A percentile compares a stretch with the other conserved stretches of the same genome.
Evolutionary conservation across 2,329 filamentous ascomycete species (phyloP).

Genomic region (Pseudophaeomoniella oleicola): DNA sequence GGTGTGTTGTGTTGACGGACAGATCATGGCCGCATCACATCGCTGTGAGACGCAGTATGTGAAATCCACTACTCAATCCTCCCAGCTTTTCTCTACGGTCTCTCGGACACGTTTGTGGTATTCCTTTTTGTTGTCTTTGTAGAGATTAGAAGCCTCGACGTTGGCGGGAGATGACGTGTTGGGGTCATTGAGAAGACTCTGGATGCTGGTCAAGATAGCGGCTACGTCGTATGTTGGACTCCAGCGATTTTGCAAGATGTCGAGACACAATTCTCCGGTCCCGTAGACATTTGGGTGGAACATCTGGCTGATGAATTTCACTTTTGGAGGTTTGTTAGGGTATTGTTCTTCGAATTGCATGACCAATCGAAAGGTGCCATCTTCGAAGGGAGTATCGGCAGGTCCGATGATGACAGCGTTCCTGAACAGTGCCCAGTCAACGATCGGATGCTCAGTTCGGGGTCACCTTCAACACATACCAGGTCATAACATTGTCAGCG

Average conservation of each 20-base stretch:
- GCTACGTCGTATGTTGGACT: constrained; percentile 98
- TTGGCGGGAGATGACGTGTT: constrained; percentile 98
- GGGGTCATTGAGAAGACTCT: constrained; percentile 92
- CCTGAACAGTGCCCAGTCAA: constrained; percentile 39
- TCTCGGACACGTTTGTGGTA: constrained; percentile 91
- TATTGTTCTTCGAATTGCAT: constrained; percentile 99
- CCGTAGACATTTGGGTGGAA: constrained; percentile 98
- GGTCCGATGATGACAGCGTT: constrained; percentile 97
- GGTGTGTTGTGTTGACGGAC: too few relatives aligned
- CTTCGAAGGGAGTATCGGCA: constrained; percentile 93
- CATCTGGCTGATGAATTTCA: constrained; percentile 99
- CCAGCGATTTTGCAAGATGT: constrained; percentile 96
- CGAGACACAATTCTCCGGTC: constrained; percentile 87
- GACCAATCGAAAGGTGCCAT: constrained; percentile 90
- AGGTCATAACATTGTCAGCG: constrained; percentile 94
- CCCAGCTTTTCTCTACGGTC: constrained; percentile 99
- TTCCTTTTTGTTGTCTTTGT: constrained; percentile 95
- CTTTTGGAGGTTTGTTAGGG: constrained; percentile 91
- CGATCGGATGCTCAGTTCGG: not conserved
- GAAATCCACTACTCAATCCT: constrained; percentile 51
- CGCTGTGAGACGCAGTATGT: too few relatives aligned
- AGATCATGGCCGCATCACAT: too few relatives aligned
- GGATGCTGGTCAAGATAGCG: constrained; percentile 90
- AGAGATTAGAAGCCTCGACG: constrained; percentile 92
- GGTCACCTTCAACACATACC: constrained; percentile 40